A percentile compares a stretch with the other conserved stretches of the same genome.
These are phyloP conservation scores for Pyrus hybrid DNA, from an alignment of 331 rosid species.

Conservation along the genomic window DNA sequence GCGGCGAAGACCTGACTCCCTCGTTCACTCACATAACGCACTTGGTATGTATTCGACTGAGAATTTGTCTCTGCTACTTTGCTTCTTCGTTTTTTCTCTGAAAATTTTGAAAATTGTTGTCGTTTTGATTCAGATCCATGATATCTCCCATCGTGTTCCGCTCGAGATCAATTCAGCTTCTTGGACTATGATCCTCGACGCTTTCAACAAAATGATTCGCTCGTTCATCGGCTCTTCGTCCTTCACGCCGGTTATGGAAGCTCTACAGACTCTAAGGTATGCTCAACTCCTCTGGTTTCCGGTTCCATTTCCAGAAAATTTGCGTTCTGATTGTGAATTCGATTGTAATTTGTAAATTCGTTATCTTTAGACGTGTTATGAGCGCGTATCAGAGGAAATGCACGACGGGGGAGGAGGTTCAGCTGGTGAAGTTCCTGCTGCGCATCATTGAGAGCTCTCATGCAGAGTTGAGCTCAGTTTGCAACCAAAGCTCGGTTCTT, in stretches of 20 bases:
- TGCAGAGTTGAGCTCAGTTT: constrained; percentile 21
- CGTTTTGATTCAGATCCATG: constrained; percentile 45
- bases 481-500: constrained; percentile 23
- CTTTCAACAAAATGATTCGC: constrained; percentile 39
- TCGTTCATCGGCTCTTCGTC: constrained; percentile 27
- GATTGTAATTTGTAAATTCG: background rate
- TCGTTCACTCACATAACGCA: constrained; percentile 40
- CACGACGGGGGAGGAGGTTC: constrained; percentile 41
- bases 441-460: constrained; percentile 46
- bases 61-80: background rate
- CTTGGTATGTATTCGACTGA: constrained; percentile 36
- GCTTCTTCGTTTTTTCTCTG: background rate
- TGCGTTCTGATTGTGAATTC: background rate
- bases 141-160: constrained; percentile 38
- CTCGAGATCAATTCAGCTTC: constrained; percentile 53
- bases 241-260: constrained; percentile 29
- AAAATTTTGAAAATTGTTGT: background rate
- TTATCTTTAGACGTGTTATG: constrained; percentile 42
- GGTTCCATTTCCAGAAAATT: background rate
- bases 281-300: background rate
- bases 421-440: constrained; percentile 60
- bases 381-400: constrained; percentile 37
- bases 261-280: constrained; percentile 18
- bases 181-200: constrained; percentile 39
- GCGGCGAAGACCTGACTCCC: constrained; percentile 19